Evolutionary conservation across 495 filamentous ascomycete genomes (phyloP).

Genomic region (Penicilliopsis zonata): DNA sequence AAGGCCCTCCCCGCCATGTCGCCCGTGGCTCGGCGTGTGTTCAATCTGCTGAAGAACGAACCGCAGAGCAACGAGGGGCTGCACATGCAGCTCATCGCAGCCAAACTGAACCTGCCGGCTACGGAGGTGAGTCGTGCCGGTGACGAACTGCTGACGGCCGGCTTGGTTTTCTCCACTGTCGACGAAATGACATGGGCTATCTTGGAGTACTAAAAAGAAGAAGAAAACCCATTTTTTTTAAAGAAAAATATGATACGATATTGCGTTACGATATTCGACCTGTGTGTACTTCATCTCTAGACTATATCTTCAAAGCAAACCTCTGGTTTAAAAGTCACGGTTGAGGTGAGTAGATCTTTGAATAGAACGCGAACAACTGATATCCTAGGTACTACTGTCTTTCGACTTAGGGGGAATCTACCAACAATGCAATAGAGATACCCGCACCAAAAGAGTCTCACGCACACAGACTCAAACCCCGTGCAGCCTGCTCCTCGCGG

Average conservation of each 20-base stretch:
- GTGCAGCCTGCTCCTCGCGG: conserved; percentile 5
- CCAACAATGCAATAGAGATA: no score
- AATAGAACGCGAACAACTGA: background rate
- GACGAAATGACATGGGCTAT: conserved; percentile 76
- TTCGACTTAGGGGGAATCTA: no score
- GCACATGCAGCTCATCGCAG: conserved; percentile 63
- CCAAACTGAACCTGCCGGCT: conserved; percentile 44
- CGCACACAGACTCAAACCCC: no score
- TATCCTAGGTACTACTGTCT: background rate
- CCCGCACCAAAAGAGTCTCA: no score
- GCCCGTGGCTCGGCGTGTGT: conserved; percentile 51
- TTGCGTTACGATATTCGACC: background rate
- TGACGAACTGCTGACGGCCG: conserved; percentile 61
- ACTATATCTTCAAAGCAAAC: no score
- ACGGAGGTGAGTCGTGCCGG: conserved; percentile 61
- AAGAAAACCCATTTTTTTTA: background rate
- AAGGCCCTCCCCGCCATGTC: conserved; percentile 37
- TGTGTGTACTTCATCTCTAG: no score
- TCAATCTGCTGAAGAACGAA: conserved; percentile 45
- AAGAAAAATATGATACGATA: background rate
- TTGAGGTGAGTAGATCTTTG: no score
- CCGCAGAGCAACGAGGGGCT: conserved; percentile 68
- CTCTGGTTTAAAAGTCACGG: no score
- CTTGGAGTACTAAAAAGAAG: conserved; percentile 40
- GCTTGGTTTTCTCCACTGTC: conserved; percentile 78